Percentiles rank a stretch among this genome's conserved stretches.
Conservation (phyloP, 495 filamentous ascomycete species). For the Glonium stellatum region DNA sequence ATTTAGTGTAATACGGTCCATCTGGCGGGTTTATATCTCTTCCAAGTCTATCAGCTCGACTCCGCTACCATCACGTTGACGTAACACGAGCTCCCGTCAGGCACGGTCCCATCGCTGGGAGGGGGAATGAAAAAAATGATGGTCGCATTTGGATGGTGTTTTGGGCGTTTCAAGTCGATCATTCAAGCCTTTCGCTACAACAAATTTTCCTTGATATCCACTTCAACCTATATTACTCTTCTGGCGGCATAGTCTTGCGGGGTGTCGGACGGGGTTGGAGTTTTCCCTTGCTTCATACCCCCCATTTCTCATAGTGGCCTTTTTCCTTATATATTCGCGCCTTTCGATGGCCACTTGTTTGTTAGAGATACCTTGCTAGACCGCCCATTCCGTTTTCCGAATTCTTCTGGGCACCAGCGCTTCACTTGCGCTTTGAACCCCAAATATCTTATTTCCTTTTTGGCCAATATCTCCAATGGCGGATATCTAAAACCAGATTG, state of each 20-base stretch:
- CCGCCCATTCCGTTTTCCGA: background rate
- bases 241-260: constrained; percentile 1
- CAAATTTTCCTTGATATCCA: constrained; percentile 9
- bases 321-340: background rate
- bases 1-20: constrained; percentile 18
- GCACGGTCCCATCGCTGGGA: constrained; percentile 1
- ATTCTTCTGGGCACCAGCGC: background rate
- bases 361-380: constrained; percentile 13
- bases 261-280: constrained; percentile 2
- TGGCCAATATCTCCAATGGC: background rate
- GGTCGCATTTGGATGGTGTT: constrained; percentile 25
- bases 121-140: constrained; percentile 5
- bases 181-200: constrained; percentile 2
- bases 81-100: background rate
- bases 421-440: background rate
- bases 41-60: constrained; percentile 1
- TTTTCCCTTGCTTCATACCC: constrained; percentile 3
- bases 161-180: constrained; percentile 20
- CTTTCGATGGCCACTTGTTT: constrained; percentile 3
- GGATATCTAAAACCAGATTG: background rate
- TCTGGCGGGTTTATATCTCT: constrained; percentile 6
- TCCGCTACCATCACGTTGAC: background rate
- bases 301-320: background rate
- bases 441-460: background rate
- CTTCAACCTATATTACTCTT: background rate